Conservation (phyloP, 805 yeast genomes). For the Candida sakaeoensis region DNA sequence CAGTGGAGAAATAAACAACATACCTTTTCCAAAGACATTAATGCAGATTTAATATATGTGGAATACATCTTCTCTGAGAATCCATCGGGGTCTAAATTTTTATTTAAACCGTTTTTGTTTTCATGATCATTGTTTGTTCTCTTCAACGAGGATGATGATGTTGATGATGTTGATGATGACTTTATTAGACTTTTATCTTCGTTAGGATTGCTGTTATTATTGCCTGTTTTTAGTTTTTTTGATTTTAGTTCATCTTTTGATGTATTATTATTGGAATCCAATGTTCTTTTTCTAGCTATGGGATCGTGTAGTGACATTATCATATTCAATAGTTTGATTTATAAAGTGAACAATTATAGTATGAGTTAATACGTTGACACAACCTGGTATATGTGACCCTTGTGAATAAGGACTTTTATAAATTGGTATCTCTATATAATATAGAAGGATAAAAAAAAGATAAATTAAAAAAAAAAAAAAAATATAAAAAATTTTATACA, state of each 20-base stretch:
- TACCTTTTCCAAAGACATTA: conserved; percentile 63
- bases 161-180: too few relatives aligned
- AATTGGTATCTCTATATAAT: too few relatives aligned
- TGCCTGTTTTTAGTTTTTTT: conserved; percentile 15
- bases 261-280: conserved; percentile 4
- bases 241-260: conserved; percentile 11
- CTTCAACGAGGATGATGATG: too few relatives aligned
- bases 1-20: conserved; percentile 15
- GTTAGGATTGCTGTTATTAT: conserved; percentile 10
- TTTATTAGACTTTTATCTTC: conserved; percentile 9
- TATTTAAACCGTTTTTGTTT: conserved; percentile 12
- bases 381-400: too few relatives aligned
- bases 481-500: conserved; percentile 1
- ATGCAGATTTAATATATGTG: conserved; percentile 58
- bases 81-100: conserved; percentile 11
- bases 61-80: conserved; percentile 31
- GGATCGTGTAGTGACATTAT: conserved; percentile 14
- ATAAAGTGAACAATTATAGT: too few relatives aligned
- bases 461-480: too few relatives aligned
- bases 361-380: too few relatives aligned
- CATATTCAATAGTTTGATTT: conserved; percentile 7
- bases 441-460: too few relatives aligned
- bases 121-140: neutral
- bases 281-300: conserved; percentile 11
- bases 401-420: too few relatives aligned